Evolutionary conservation across 2,329 filamentous ascomycete genomes (phyloP), one percentile per base, ranked within the genome.

Genomic region (Xylaria sp.): DNA sequence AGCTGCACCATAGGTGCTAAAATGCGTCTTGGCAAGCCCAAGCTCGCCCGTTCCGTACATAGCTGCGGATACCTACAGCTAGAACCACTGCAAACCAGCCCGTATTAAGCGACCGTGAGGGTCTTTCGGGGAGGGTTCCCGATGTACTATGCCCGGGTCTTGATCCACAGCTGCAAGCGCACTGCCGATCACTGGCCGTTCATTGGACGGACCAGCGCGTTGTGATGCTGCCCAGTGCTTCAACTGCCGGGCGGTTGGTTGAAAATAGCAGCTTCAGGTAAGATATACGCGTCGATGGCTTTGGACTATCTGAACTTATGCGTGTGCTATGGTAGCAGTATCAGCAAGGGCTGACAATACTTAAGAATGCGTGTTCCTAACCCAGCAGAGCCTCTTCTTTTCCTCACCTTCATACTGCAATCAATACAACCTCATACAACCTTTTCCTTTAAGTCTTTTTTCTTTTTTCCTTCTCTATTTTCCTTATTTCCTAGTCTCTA

Each of bases 391-490:
- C 47, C 69, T 67, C 63, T 44, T 68, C 25, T 40, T 69, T 57
- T 73, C 61, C 66, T 66, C 29, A 65, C 69, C 63, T 60, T 71
- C 72, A 76, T 72, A 57, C 72, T 67, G 48, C 59, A 74, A 68
- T 42, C 68, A 68, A 61, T 69, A 40, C 68, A 66, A 71, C 42
- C 57, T 59, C 57, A 69, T 57, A 74, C 65, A 66, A 63, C 66
- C 37, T 69, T 78, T 77, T 75, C 71, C 69, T 75, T 75, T 77
- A 40, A 69, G 74, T 77, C 74, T 2, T 54, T 42, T 75, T 77
- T 75, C 65, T 71, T 71, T 73, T 72, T 73, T 71, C 37, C 50
- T 51, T 50, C 21, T 29, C 73, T 74, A 71, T 67, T 66, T 66
- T 71, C 70, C 68, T 67, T 60, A 75, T 71, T 65, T 73, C 73